phyloP scores from a whole-genome alignment of 148 eudicot species.

The Polygonum maritimum region DNA sequence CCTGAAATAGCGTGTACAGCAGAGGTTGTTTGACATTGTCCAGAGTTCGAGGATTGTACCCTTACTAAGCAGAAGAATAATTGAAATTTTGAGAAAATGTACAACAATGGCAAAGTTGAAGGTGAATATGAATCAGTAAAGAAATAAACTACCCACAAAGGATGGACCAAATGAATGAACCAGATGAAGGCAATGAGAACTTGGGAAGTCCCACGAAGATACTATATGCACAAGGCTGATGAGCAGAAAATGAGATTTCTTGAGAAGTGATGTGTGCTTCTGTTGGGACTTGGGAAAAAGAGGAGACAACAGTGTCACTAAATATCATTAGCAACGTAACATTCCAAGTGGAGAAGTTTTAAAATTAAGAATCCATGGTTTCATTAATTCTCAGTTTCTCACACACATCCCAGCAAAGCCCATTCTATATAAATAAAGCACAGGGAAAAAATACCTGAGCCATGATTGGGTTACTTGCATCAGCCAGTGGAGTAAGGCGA shows the following conservation, averaged over 20 bases:
- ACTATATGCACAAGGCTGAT: not conserved
- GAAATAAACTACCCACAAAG: no score
- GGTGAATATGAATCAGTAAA: not conserved
- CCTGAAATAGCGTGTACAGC: not conserved
- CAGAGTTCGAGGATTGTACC: not conserved
- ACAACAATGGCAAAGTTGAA: not conserved
- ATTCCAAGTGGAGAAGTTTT: not conserved
- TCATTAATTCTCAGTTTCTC: not conserved
- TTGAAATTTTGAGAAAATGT: not conserved
- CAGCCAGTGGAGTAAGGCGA: constrained; percentile 77
- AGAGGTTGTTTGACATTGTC: not conserved
- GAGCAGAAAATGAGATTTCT: not conserved
- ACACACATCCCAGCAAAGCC: not conserved
- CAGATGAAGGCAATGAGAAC: not conserved
- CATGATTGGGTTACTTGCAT: constrained; percentile 96
- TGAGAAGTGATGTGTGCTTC: no score
- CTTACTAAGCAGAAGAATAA: not conserved
- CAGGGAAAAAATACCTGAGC: constrained; percentile 56
- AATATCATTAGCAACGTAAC: not conserved
- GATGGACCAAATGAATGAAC: not conserved
- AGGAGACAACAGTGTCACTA: not conserved
- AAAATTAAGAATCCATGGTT: not conserved
- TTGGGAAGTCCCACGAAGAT: not conserved
- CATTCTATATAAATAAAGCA: not conserved
- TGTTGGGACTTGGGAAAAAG: no score